Evolutionary conservation across 2,329 filamentous ascomycete genomes (phyloP).

Genomic region (Ophiostoma perfectum): DNA sequence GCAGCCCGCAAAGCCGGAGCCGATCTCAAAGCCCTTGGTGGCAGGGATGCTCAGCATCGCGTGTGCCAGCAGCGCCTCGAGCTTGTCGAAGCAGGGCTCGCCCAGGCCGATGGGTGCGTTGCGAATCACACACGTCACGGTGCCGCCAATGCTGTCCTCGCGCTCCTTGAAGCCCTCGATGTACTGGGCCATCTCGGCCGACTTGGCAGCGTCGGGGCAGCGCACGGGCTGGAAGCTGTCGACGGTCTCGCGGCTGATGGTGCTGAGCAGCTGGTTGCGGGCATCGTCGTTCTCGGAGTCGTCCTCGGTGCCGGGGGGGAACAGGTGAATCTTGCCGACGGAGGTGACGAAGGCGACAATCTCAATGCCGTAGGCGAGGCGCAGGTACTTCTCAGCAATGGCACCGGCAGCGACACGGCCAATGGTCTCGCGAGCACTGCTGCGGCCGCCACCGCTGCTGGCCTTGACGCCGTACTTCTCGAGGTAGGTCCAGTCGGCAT

Average conservation of each 20-base stretch:
- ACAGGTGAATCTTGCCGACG: constrained; percentile 73
- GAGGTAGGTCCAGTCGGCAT: constrained; percentile 95
- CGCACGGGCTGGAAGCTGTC: constrained; percentile 81
- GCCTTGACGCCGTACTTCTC: constrained; percentile 97
- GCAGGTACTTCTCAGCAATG: constrained; percentile 89
- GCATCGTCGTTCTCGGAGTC: neutral
- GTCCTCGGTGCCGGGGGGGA: constrained; percentile 41
- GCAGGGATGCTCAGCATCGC: constrained; percentile 95
- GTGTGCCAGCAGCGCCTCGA: constrained; percentile 85
- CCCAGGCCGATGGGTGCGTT: constrained; percentile 81
- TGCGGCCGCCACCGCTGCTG: constrained; percentile 80
- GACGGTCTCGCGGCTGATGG: constrained; percentile 67
- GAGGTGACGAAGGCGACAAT: constrained; percentile 87
- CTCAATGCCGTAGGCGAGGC: constrained; percentile 73
- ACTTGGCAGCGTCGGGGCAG: constrained; percentile 65
- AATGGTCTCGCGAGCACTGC: constrained; percentile 91
- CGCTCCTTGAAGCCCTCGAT: constrained; percentile 74
- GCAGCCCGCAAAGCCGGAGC: constrained; percentile 83
- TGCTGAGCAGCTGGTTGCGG: constrained; percentile 54
- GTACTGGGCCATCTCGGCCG: constrained; percentile 67
- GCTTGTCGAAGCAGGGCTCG: constrained; percentile 92
- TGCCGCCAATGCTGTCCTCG: constrained; percentile 87
- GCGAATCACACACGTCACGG: constrained; percentile 87
- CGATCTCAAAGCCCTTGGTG: constrained; percentile 92
- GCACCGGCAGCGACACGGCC: constrained; percentile 85